Conservation (phyloP, 148 eudicot species). For the Cornus suecica region DNA sequence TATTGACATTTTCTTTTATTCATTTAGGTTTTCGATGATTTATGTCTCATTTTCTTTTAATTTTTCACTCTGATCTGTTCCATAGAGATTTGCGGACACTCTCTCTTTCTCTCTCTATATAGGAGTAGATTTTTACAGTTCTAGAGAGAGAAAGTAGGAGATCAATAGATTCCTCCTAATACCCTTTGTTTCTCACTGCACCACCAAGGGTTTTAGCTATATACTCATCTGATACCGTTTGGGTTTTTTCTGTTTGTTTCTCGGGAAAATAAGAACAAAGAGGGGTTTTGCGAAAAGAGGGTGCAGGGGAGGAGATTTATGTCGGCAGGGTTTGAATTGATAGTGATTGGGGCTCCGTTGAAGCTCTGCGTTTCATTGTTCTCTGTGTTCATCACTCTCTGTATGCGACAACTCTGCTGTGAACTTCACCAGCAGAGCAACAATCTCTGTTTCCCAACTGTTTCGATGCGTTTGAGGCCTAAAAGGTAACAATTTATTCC, state of each 20-base stretch:
- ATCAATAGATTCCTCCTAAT: conserved; percentile 20
- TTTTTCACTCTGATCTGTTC: neutral
- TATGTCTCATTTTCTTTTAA: neutral
- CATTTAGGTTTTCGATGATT: neutral
- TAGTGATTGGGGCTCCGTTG: conserved; percentile 43
- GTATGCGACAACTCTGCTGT: conserved; percentile 42
- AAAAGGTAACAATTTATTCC: conserved; percentile 35
- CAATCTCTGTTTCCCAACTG: conserved; percentile 28
- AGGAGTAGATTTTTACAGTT: neutral
- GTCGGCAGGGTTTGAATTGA: conserved; percentile 46
- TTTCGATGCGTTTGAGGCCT: conserved; percentile 94
- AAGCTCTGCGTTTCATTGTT: conserved; percentile 36
- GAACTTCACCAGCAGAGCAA: conserved; percentile 49
- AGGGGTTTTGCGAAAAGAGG: conserved; percentile 13
- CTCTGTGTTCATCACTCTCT: conserved; percentile 12
- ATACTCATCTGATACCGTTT: neutral
- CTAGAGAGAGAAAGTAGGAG: neutral
- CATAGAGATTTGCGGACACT: neutral
- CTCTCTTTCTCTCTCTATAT: neutral
- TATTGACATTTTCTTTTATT: neutral
- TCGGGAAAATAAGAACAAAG: neutral
- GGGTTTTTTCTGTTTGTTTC: neutral
- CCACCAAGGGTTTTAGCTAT: conserved; percentile 2
- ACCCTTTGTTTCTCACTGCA: neutral
- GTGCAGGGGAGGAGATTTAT: conserved; percentile 27